Evolutionary conservation across 1,284 basidiomycete genomes (phyloP), one percentile per base, ranked within the genome.

Genomic region (Ustilago tritici): DNA sequence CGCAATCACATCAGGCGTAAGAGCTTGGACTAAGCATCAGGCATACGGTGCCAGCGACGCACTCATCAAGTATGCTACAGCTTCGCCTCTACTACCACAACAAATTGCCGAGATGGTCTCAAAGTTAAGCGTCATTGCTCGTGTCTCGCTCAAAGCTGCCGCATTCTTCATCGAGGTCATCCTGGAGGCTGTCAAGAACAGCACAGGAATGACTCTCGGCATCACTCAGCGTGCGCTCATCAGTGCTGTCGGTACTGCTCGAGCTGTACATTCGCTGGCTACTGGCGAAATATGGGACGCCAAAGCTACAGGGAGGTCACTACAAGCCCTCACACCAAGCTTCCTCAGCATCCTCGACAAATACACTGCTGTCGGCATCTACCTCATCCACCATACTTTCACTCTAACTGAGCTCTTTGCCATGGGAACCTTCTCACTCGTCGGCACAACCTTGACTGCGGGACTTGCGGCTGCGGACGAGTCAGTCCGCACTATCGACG

Each of bases 341-440:
- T 88, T 88, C 78, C 74, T 88, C 28, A 79, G 86, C 55, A 80
- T 89, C 2, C 84, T 89, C 41, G 88, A 89, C 79, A 85, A 87
- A 57, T 89, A 88, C 76, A 89, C 89, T n/a, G 88, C 88, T 60
- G 82, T 89, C 1, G 89, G 88, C n/a, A 87, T 89, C 69, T 89
- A 89, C 70, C 60, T 89, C 57, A 84, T 87, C 36, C 88, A 89
- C 65, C 88, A 89, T 76, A 87, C 87, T 11, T 88, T 89, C 74
- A 88, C 88, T 12, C 83, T 89, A 50, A 88, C 88, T 23, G 89
- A 89, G 70, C 86, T 89, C 34, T 89, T 89, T 70, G 81, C 88
- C 52, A 88, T 89, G 87, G 87, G 88, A 34, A 87, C 88, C 6
- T 88, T 89, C 79, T 87, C 87, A 78, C 85, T 89, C 57, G 87